Conservation (phyloP, 495 filamentous ascomycete genomes). For the Penicillium manginii region DNA sequence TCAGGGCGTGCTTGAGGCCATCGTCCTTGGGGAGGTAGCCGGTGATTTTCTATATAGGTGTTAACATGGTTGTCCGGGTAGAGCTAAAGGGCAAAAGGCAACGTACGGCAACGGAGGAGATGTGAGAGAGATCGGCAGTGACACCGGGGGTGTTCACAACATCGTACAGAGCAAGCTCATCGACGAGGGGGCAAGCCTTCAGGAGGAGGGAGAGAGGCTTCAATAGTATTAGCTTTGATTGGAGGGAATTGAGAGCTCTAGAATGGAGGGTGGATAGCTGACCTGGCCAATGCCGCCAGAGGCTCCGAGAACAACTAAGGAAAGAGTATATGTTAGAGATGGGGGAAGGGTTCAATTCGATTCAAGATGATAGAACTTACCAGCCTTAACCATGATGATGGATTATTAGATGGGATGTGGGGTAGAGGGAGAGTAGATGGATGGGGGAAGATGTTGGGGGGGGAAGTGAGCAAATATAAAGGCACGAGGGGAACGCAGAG, state of each 20-base stretch:
- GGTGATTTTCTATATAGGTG: constrained; percentile 70
- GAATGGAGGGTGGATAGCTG: constrained; percentile 6
- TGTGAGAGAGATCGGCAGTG: constrained; percentile 93
- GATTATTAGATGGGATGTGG: constrained; percentile 18
- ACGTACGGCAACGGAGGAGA: constrained; percentile 89
- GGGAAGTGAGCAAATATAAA: constrained; percentile 18
- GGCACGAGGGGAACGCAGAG: constrained; percentile 23
- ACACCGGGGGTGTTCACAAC: constrained; percentile 98
- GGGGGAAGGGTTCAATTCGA: constrained; percentile 2
- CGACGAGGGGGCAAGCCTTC: constrained; percentile 81
- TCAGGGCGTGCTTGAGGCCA: constrained; percentile 84
- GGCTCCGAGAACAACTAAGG: constrained; percentile 91
- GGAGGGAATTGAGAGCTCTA: neutral
- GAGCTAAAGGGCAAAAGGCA: too few species aligned
- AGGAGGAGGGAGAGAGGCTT: constrained; percentile 95
- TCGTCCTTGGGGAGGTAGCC: constrained; percentile 91
- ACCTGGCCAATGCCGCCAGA: constrained; percentile 99
- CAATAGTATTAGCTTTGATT: constrained; percentile 12
- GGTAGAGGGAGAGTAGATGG: constrained; percentile 12
- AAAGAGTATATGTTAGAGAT: neutral
- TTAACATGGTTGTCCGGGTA: neutral
- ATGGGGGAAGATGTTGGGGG: constrained; percentile 26
- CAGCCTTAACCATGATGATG: constrained; percentile 85
- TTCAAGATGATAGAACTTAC: constrained; percentile 48
- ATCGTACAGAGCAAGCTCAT: constrained; percentile 96